Base-by-base conservation (phyloP, 2,329 filamentous ascomycete genomes). In the Purpureocillium lavendulum region DNA sequence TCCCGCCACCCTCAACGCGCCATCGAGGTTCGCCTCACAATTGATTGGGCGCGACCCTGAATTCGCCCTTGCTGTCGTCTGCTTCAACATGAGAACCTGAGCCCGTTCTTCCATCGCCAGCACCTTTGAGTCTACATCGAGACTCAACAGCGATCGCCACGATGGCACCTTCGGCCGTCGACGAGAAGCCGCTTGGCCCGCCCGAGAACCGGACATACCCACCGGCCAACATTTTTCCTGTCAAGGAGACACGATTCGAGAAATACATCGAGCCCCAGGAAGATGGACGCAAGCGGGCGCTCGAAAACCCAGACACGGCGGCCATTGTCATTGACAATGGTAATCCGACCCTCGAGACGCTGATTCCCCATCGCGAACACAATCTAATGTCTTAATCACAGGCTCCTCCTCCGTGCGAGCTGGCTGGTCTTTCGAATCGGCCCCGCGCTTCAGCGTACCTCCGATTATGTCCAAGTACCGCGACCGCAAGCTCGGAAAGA, bases 251-350 rank as follows among this genome's bases (percentile, higher is more conserved):
- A 42, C 71, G 66, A 46, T 82, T 81, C 53, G 75, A 80, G 45
- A 70, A 70, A 44, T 71, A 64, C 40, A 62, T 74, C 30, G 61
- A 69, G 24, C 62, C 71, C 2, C 68, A 76, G 51, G 65, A 70
- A 8, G 82, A 90, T 53, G 86, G 84, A 35, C 88, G 84, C 55
- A 72, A 77, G 52, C 71, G 75, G 49, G 89, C 86, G 44, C 71
- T 75, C 37, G 65, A 75, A 41, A 65, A 73, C 15, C 61, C 71
- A 13, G 72, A 67, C 42, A 66, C 69, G 34, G 84, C 81, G 38
- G 87, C 88, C 37, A 96, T 98, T 55, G 86, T 98, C 46, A 97
- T 98, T 57, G 92, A 98, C 67, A 96, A 96, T 83, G 92, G 89
- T 39, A 17, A 17, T n/a, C n/a, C n/a, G n/a, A n/a, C n/a, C n/a